Percentiles rank a stretch among this genome's conserved stretches.
These are phyloP conservation scores for Lepidium campestre DNA, from an alignment of 441 rosid species.

Conservation along the genomic window DNA sequence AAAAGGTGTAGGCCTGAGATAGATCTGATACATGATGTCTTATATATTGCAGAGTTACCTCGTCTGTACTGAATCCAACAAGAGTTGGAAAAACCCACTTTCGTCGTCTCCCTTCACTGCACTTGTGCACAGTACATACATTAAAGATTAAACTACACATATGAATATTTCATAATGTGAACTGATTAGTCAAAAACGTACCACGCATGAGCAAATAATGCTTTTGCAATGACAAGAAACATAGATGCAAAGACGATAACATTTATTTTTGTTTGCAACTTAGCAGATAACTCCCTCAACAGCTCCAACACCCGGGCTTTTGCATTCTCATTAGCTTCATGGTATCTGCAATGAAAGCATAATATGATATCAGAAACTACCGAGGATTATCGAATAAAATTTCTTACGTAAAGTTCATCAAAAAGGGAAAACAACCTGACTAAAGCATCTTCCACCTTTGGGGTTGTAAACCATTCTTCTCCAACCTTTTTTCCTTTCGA, in stretches of 20 bases:
- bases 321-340: conserved; percentile 75
- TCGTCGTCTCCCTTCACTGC: conserved; percentile 92
- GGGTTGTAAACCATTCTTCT: conserved; percentile 95
- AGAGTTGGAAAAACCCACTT: conserved; percentile 93
- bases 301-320: conserved; percentile 72
- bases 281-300: conserved; percentile 78
- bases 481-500: conserved; percentile 95
- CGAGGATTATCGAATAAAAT: background rate
- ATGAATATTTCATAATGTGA: background rate
- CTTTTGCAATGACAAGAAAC: conserved; percentile 91
- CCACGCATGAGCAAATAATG: conserved; percentile 93
- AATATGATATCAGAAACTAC: background rate
- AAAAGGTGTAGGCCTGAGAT: background rate
- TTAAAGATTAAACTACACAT: background rate
- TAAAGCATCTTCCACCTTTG: conserved; percentile 79
- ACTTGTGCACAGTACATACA: background rate
- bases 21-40: background rate
- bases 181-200: conserved; percentile 17
- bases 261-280: conserved; percentile 76
- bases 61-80: conserved; percentile 34
- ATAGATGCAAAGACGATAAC: conserved; percentile 81
- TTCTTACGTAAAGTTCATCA: background rate
- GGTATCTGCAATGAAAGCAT: conserved; percentile 55
- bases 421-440: conserved; percentile 44
- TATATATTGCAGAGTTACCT: conserved; percentile 40